Percentiles rank a stretch among this genome's conserved stretches.
Evolutionary conservation across 2,329 filamentous ascomycete genomes (phyloP).

Genomic region (Pseudocercospora vitis): DNA sequence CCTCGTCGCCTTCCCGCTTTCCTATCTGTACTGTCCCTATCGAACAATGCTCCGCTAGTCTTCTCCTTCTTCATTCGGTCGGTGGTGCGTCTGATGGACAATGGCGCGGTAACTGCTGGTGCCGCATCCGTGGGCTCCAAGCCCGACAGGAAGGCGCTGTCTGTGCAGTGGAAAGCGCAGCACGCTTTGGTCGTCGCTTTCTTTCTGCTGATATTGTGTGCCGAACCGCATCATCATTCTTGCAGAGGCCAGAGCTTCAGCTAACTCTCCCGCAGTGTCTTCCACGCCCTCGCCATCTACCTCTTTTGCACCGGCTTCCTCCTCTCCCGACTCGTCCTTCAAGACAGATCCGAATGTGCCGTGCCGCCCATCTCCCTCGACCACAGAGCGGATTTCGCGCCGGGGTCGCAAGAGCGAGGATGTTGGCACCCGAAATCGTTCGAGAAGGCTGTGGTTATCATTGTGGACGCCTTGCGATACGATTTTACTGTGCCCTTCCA

Average conservation of each 20-base stretch:
- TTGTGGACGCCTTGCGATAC: constrained; percentile 93
- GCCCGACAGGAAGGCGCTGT: constrained; percentile 42
- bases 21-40: no score
- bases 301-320: constrained; percentile 96
- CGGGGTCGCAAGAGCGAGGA: constrained; percentile 57
- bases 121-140: constrained; percentile 28
- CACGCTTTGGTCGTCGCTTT: constrained; percentile 60
- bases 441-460: constrained; percentile 82
- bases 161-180: constrained; percentile 54
- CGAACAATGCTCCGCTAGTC: constrained; percentile 1
- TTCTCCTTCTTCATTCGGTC: neutral
- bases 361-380: constrained; percentile 62
- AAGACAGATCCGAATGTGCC: constrained; percentile 75
- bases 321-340: constrained; percentile 77
- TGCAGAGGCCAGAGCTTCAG: neutral
- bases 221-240: neutral
- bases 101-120: constrained; percentile 10
- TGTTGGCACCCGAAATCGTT: constrained; percentile 98
- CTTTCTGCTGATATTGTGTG: constrained; percentile 65
- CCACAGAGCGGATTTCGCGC: constrained; percentile 33
- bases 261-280: constrained; percentile 47
- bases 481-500: constrained; percentile 87
- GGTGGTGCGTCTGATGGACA: neutral
- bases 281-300: constrained; percentile 79
- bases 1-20: no score